A percentile compares a stretch with the other conserved stretches of the same genome.
phyloP scores from a whole-genome alignment of 2,329 filamentous ascomycete species.

The Knoxdaviesia proteae region DNA sequence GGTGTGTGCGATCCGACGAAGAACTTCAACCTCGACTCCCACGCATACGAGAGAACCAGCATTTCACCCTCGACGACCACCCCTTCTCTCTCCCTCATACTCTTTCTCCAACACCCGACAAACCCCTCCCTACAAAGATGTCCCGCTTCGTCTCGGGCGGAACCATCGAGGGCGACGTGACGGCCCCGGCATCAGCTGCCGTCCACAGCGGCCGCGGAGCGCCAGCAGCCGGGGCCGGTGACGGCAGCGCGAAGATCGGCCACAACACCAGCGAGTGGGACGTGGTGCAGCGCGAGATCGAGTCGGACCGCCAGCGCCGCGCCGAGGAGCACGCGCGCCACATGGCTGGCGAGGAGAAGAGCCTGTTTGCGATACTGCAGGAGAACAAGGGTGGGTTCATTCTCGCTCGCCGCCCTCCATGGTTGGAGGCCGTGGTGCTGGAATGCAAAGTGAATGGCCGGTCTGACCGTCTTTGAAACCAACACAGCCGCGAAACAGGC shows the following conservation, averaged over 20 bases:
- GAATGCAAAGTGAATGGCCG: neutral
- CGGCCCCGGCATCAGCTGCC: constrained; percentile 4
- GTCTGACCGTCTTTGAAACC: neutral
- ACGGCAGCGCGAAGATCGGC: constrained; percentile 7
- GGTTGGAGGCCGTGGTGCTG: neutral
- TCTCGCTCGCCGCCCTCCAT: neutral
- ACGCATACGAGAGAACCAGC: no score
- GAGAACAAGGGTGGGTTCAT: constrained; percentile 50
- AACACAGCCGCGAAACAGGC: constrained; percentile 54
- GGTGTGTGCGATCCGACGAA: no score
- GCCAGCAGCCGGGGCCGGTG: constrained; percentile 6
- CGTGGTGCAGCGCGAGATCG: constrained; percentile 41
- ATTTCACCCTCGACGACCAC: no score
- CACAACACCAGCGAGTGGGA: constrained; percentile 31
- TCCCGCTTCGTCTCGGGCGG: constrained; percentile 35
- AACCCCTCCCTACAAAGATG: constrained; percentile 17
- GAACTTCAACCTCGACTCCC: no score
- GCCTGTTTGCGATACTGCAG: constrained; percentile 54
- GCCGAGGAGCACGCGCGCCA: constrained; percentile 25
- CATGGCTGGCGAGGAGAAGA: constrained; percentile 29
- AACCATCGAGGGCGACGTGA: constrained; percentile 18
- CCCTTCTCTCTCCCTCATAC: no score
- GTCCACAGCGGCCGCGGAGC: constrained; percentile 4
- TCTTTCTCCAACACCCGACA: neutral
- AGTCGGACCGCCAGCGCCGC: constrained; percentile 33